A percentile compares a stretch with the other conserved stretches of the same genome.
phyloP scores from a whole-genome alignment of 2,329 filamentous ascomycete species.

The Alternaria ethzedia region DNA sequence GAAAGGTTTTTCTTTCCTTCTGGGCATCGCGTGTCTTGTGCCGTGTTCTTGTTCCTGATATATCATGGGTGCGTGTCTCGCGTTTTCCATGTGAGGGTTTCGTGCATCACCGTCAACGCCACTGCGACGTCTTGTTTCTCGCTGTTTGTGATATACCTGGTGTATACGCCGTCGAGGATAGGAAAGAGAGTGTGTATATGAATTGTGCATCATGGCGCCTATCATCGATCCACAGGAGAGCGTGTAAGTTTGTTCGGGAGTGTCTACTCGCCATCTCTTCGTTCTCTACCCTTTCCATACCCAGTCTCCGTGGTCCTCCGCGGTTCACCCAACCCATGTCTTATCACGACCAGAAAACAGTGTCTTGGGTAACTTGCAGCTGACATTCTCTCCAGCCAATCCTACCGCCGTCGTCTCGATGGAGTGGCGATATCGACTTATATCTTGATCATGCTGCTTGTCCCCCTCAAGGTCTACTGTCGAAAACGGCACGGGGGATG shows the following conservation, averaged over 20 bases:
- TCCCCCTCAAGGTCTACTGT: conserved; percentile 33
- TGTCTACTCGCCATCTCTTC: not conserved
- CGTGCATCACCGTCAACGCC: not conserved
- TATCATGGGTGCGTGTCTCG: not conserved
- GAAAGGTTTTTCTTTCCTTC: not conserved
- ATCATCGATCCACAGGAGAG: conserved; percentile 15
- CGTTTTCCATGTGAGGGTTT: not conserved
- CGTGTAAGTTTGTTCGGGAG: conserved; percentile 6
- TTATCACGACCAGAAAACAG: conserved; percentile 4
- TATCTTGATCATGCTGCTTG: conserved; percentile 26
- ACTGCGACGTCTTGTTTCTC: not conserved
- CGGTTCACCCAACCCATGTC: not conserved
- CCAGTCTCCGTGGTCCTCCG: not conserved
- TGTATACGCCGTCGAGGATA: not conserved
- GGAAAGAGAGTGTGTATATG: not conserved
- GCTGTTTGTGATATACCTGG: not conserved
- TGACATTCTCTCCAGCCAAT: conserved; percentile 2
- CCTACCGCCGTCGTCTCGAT: conserved; percentile 26
- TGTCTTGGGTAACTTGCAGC: not conserved
- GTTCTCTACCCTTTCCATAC: not conserved
- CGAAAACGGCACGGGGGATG: conserved; percentile 27
- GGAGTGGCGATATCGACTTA: conserved; percentile 30
- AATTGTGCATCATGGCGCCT: conserved; percentile 7
- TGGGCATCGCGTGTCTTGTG: not conserved
- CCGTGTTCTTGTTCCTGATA: not conserved